phyloP scores from a whole-genome alignment of 1,284 basidiomycete species.

The Rhizoctonia solani region DNA sequence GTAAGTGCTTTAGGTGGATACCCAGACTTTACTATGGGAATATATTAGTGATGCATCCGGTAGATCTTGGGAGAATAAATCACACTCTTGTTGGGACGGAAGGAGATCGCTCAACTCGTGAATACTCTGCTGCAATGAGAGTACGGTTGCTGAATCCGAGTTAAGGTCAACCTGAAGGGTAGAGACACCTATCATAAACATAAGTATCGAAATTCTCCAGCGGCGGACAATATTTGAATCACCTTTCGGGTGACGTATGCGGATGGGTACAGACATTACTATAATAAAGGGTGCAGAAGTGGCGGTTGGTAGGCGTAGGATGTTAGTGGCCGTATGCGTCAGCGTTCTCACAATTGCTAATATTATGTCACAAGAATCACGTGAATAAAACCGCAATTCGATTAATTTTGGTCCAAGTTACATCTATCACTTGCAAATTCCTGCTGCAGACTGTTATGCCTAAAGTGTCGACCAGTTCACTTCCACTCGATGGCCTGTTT shows the following conservation, averaged over 20 bases:
- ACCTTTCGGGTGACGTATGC: slow-evolving; percentile 79
- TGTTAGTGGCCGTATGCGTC: slow-evolving; percentile 33
- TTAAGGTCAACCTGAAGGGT: slow-evolving; percentile 49
- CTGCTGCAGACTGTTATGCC: slow-evolving; percentile 56
- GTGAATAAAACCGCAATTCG: neutral
- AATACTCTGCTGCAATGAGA: slow-evolving; percentile 46
- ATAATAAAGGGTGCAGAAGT: neutral
- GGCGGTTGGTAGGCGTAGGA: neutral
- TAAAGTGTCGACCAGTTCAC: slow-evolving; percentile 55
- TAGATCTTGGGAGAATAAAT: slow-evolving; percentile 44
- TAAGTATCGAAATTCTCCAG: slow-evolving; percentile 74
- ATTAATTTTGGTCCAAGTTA: too few relatives aligned
- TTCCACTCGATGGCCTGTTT: slow-evolving; percentile 81
- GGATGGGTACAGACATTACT: slow-evolving; percentile 52
- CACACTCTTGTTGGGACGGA: slow-evolving; percentile 76
- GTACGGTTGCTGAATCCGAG: slow-evolving; percentile 44
- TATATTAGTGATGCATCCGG: neutral
- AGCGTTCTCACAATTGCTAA: slow-evolving; percentile 8
- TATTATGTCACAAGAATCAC: neutral
- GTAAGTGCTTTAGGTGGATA: slow-evolving; percentile 79
- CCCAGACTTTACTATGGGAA: slow-evolving; percentile 71
- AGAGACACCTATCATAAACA: slow-evolving; percentile 47
- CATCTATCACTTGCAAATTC: neutral
- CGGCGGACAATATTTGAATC: slow-evolving; percentile 65
- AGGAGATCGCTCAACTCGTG: slow-evolving; percentile 58